phyloP scores from a whole-genome alignment of 1,284 basidiomycete species.

The Ceratobasidium papillatum region DNA sequence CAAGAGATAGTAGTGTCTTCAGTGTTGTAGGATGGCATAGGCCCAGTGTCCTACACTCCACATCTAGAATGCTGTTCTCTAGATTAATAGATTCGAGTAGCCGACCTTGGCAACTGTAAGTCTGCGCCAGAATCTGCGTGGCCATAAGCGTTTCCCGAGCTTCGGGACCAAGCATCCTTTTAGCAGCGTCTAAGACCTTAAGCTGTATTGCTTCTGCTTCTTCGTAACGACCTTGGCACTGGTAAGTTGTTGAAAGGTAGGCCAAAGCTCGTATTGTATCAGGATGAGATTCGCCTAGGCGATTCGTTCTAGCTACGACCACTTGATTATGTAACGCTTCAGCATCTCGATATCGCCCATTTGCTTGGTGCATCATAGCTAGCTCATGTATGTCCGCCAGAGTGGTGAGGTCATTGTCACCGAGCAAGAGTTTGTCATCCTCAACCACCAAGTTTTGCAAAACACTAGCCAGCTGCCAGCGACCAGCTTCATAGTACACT shows the following conservation, averaged over 20 bases:
- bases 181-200: background rate
- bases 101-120: background rate
- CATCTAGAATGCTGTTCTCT: background rate
- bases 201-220: slow-evolving; percentile 17
- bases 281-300: background rate
- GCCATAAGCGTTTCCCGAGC: background rate
- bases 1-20: background rate
- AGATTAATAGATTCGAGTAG: background rate
- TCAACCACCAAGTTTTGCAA: background rate
- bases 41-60: background rate
- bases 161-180: background rate
- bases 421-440: background rate
- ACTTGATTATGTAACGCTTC: slow-evolving; percentile 8
- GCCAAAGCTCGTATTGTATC: background rate
- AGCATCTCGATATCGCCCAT: background rate
- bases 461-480: background rate
- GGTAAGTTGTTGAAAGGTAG: slow-evolving; percentile 3
- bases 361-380: background rate
- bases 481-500: background rate
- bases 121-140: background rate
- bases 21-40: slow-evolving; percentile 8
- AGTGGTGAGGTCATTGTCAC: background rate
- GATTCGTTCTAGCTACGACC: background rate
- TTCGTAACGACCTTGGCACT: background rate
- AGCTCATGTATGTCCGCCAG: slow-evolving; percentile 9